These are phyloP conservation scores for Phytophthora quininea DNA, from an alignment of 352 stramenopile genomes.

Conservation along the genomic window DNA sequence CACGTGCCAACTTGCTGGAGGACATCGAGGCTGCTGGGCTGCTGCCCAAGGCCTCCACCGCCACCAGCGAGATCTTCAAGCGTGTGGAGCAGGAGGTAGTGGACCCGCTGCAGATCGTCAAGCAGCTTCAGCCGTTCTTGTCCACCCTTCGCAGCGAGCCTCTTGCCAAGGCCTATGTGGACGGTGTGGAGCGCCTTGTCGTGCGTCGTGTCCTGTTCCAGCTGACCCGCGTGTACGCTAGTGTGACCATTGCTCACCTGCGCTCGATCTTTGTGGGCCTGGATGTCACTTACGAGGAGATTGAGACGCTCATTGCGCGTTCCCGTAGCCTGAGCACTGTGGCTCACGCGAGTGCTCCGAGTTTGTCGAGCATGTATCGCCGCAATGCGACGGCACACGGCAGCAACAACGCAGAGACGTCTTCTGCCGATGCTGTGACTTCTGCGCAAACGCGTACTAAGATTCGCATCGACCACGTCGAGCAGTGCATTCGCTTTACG, in stretches of 20 bases:
- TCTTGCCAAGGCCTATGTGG: conserved; percentile 59
- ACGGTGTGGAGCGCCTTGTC: conserved; percentile 68
- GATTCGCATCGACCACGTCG: conserved; percentile 86
- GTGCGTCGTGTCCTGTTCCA: conserved; percentile 85
- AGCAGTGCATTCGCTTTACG: conserved; percentile 86
- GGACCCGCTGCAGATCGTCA: conserved; percentile 79
- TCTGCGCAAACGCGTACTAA: conserved; percentile 61
- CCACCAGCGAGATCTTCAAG: conserved; percentile 70
- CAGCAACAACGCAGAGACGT: conserved; percentile 59
- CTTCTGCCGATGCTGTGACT: conserved; percentile 52
- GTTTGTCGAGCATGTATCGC: conserved; percentile 68
- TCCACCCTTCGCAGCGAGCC: conserved; percentile 46
- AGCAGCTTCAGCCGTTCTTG: conserved; percentile 70
- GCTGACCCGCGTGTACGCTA: conserved; percentile 88
- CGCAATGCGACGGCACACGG: conserved; percentile 53
- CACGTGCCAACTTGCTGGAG: conserved; percentile 90
- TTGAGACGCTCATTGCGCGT: conserved; percentile 89
- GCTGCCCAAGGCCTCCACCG: conserved; percentile 56
- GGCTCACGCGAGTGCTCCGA: conserved; percentile 63
- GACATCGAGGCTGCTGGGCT: conserved; percentile 88
- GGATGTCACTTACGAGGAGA: conserved; percentile 76
- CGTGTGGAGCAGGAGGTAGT: conserved; percentile 75
- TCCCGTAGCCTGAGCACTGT: conserved; percentile 73
- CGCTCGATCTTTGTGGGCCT: conserved; percentile 88
- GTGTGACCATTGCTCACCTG: conserved; percentile 84